Percentiles rank a stretch among this genome's conserved stretches.
These are phyloP conservation scores for Echinosophora koreensis DNA, from an alignment of 306 rosid species.

Conservation along the genomic window DNA sequence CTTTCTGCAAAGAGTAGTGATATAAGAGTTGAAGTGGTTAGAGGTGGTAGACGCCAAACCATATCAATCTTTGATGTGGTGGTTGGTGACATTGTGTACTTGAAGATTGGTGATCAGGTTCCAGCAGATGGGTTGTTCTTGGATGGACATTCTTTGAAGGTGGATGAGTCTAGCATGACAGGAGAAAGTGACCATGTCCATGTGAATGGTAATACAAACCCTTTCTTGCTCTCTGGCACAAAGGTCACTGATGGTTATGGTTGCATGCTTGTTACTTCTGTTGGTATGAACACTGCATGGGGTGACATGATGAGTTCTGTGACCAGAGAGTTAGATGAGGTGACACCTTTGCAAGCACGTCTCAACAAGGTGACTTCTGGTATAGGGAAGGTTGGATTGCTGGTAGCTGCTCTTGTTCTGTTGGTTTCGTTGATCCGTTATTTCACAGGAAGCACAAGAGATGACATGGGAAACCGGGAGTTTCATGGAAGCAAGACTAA, in stretches of 20 bases:
- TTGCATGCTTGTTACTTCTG: constrained; percentile 6
- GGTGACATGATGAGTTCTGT: constrained; percentile 1
- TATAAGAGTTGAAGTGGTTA: background rate
- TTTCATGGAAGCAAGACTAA: background rate
- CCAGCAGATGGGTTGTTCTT: constrained; percentile 22
- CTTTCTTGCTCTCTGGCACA: constrained; percentile 9
- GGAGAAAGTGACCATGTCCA: constrained; percentile 13
- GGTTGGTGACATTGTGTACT: background rate
- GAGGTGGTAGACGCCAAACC: background rate
- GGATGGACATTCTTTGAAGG: background rate
- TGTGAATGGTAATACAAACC: background rate
- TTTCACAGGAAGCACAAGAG: background rate
- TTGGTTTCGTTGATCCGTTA: background rate
- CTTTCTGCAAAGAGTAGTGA: background rate
- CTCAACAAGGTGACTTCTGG: background rate
- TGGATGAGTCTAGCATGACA: constrained; percentile 27
- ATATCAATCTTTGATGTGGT: constrained; percentile 12
- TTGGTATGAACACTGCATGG: constrained; percentile 18
- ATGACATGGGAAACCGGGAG: background rate
- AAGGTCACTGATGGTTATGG: constrained; percentile 13
- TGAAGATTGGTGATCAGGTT: constrained; percentile 32
- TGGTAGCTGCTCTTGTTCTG: constrained; percentile 18
- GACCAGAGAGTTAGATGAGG: background rate
- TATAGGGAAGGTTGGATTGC: background rate
- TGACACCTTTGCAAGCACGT: constrained; percentile 4